Conservation (phyloP, 2,329 filamentous ascomycete genomes). For the Cladophialophora bantiana region DNA sequence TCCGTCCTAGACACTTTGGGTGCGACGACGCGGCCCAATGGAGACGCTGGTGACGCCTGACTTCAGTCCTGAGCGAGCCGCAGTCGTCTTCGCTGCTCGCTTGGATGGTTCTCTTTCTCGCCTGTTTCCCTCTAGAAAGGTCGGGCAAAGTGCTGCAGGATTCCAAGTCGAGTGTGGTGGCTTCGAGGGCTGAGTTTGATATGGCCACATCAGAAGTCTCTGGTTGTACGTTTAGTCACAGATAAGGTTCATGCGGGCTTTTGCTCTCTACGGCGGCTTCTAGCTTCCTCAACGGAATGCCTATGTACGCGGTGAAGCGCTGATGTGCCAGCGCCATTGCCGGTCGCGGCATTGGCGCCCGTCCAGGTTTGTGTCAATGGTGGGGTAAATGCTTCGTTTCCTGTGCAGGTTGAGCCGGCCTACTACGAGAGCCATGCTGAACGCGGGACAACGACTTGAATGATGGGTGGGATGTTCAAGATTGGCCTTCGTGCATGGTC, state of each 20-base stretch:
- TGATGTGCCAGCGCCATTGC: no score
- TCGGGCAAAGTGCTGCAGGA: no score
- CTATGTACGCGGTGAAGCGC: no score
- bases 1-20: no score
- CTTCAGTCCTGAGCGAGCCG: neutral
- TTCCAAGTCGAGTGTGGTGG: neutral
- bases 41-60: no score
- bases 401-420: neutral
- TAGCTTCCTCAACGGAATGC: neutral
- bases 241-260: neutral
- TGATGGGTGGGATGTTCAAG: neutral
- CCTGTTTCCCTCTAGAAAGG: no score
- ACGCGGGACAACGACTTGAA: neutral
- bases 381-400: neutral
- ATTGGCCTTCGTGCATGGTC: neutral
- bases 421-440: neutral
- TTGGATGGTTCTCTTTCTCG: no score
- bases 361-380: no score
- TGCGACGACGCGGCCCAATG: no score
- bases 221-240: no score
- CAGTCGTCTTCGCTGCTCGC: neutral
- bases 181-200: slow-evolving; percentile 6
- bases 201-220: neutral
- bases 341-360: no score
- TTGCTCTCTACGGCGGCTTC: neutral